A percentile compares a stretch with the other conserved stretches of the same genome.
phyloP scores from a whole-genome alignment of 495 filamentous ascomycete species.

The Ascodesmis nigricans region DNA sequence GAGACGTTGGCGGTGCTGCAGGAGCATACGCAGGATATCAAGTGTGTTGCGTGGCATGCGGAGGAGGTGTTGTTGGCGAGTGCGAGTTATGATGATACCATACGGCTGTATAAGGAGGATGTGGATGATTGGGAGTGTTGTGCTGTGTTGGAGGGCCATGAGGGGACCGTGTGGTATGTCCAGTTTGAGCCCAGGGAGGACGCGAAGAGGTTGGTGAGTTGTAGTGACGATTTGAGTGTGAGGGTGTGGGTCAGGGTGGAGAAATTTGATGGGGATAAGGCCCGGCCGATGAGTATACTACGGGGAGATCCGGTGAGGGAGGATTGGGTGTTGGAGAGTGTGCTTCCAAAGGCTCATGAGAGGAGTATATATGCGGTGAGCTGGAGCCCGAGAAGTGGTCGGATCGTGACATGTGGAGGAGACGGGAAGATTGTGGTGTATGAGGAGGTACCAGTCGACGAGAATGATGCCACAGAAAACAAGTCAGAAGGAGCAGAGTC shows the following conservation, averaged over 20 bases:
- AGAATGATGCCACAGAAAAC: conserved; percentile 25
- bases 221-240: conserved; percentile 56
- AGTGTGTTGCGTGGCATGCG: conserved; percentile 78
- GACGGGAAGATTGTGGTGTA: conserved; percentile 75
- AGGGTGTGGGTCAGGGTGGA: conserved; percentile 47
- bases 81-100: conserved; percentile 77
- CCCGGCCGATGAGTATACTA: conserved; percentile 40
- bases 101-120: conserved; percentile 76
- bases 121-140: conserved; percentile 81
- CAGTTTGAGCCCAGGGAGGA: conserved; percentile 44
- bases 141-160: conserved; percentile 55
- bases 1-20: conserved; percentile 87
- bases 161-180: conserved; percentile 67
- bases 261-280: too few species aligned
- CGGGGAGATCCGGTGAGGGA: conserved; percentile 47
- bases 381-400: conserved; percentile 55
- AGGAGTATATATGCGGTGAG: conserved; percentile 55
- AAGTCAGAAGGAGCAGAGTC: conserved; percentile 19
- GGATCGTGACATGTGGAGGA: conserved; percentile 62
- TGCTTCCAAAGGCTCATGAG: conserved; percentile 53
- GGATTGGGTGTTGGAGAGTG: conserved; percentile 51
- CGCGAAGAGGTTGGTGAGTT: conserved; percentile 39
- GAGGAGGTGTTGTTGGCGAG: conserved; percentile 53
- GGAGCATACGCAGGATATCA: conserved; percentile 88
- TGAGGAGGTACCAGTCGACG: conserved; percentile 28